These are phyloP conservation scores for Macrotyloma uniflorum DNA, from an alignment of 306 rosid genomes.

Conservation along the genomic window DNA sequence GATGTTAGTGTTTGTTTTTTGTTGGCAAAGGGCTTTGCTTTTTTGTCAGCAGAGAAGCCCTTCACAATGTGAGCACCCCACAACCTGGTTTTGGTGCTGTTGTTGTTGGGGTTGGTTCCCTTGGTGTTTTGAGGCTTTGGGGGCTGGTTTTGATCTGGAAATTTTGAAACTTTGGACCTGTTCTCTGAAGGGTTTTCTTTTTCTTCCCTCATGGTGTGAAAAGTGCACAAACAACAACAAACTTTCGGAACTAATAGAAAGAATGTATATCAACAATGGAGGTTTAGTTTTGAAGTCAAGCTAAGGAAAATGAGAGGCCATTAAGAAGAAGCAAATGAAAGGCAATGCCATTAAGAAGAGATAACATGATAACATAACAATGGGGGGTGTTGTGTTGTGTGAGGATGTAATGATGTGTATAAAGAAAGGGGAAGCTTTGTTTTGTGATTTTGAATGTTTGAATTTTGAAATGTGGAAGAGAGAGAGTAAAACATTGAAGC, in stretches of 20 bases:
- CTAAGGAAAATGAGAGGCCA: neutral
- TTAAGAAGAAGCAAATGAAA: neutral
- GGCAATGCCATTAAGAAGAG: no score
- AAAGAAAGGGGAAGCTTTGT: slow-evolving; percentile 42
- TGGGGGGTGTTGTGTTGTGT: neutral
- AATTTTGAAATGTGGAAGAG: slow-evolving; percentile 64
- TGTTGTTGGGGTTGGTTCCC: slow-evolving; percentile 38
- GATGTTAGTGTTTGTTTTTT: slow-evolving; percentile 56
- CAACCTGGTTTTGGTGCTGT: slow-evolving; percentile 57
- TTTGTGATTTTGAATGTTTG: slow-evolving; percentile 61
- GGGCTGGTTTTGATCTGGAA: slow-evolving; percentile 77
- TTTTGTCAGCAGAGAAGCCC: slow-evolving; percentile 81
- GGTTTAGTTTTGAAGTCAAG: neutral
- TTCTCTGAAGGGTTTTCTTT: slow-evolving; percentile 76
- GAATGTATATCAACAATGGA: neutral
- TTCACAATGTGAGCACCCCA: slow-evolving; percentile 97
- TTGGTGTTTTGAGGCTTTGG: slow-evolving; percentile 65
- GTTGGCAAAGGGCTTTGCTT: slow-evolving; percentile 46
- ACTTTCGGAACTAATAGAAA: neutral
- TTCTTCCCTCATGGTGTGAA: slow-evolving; percentile 76
- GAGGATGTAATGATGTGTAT: neutral
- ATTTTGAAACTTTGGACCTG: slow-evolving; percentile 59
- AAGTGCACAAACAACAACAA: neutral
- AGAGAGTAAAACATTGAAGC: slow-evolving; percentile 13
- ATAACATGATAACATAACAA: neutral